Percentiles rank a stretch among this genome's conserved stretches.
Conservation (phyloP, 352 stramenopile species). For the Phytophthora hybrid region DNA sequence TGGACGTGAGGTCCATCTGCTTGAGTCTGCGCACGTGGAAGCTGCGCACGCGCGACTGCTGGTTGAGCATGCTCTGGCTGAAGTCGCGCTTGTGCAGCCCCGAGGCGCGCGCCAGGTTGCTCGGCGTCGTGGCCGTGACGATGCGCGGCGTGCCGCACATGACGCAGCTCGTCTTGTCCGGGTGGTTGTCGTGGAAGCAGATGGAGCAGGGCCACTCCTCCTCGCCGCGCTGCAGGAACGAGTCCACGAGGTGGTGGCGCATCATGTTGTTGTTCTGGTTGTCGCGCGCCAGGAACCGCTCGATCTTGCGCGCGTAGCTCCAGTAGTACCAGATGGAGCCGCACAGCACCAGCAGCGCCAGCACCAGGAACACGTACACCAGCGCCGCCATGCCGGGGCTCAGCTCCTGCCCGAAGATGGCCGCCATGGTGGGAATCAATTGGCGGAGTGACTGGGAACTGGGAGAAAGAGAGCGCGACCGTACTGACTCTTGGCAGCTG, state of each 20-base stretch:
- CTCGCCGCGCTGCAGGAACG: constrained; percentile 81
- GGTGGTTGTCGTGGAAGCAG: constrained; percentile 90
- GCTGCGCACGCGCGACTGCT: constrained; percentile 82
- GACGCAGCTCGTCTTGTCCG: constrained; percentile 80
- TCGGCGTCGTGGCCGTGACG: constrained; percentile 61
- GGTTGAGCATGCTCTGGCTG: constrained; percentile 80
- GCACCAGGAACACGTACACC: constrained; percentile 80
- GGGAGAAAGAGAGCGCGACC: background rate
- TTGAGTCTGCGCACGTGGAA: constrained; percentile 89
- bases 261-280: constrained; percentile 93
- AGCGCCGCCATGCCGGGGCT: constrained; percentile 69
- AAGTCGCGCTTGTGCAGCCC: constrained; percentile 73
- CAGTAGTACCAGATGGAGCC: constrained; percentile 89
- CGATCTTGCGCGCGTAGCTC: constrained; percentile 89
- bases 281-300: constrained; percentile 82
- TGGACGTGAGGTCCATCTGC: constrained; percentile 85
- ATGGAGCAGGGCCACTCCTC: constrained; percentile 89
- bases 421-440: constrained; percentile 61
- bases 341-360: constrained; percentile 75
- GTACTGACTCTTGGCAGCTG: constrained; percentile 28
- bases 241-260: constrained; percentile 86
- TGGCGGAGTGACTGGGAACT: constrained; percentile 22
- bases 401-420: constrained; percentile 84
- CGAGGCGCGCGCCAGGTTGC: constrained; percentile 69
- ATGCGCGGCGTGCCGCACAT: constrained; percentile 87